Evolutionary conservation across 305 asterid species (phyloP).

Genomic region (Petunia hybrid): DNA sequence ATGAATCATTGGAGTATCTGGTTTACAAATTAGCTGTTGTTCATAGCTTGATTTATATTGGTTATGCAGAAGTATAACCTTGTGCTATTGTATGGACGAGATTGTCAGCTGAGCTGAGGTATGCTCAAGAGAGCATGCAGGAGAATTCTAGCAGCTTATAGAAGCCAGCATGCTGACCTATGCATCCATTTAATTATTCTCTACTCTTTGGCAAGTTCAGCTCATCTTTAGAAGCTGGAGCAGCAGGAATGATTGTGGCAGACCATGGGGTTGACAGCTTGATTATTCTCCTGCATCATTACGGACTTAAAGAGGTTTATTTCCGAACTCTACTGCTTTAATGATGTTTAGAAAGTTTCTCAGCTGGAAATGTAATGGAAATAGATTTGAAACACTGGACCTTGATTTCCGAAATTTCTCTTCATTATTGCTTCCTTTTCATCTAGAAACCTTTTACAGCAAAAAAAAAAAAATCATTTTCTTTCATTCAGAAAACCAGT

Average conservation of each 20-base stretch:
- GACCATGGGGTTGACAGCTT: not conserved
- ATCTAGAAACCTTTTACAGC: not conserved
- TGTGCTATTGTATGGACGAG: not conserved
- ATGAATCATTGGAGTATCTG: not conserved
- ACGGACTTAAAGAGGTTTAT: conserved; percentile 8
- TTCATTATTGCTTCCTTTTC: not conserved
- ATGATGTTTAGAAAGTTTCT: not conserved
- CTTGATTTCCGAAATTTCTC: not conserved
- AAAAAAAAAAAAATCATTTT: not conserved
- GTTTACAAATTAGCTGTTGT: not conserved
- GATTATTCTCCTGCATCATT: not conserved
- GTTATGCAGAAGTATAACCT: not conserved
- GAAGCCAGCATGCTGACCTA: conserved; percentile 13
- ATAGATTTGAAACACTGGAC: not conserved
- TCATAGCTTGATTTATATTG: not conserved
- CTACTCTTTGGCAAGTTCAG: not conserved
- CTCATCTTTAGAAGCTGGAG: not conserved
- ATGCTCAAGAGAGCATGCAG: not conserved
- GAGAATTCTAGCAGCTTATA: not conserved
- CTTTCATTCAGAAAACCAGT: not conserved
- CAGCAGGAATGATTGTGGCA: not conserved
- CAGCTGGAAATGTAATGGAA: conserved; percentile 1
- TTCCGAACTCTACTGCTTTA: conserved; percentile 10
- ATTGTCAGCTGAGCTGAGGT: not conserved
- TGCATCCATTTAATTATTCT: not conserved